Conservation (phyloP, 768 basidiomycete species). For the Kwoniella sp. region DNA sequence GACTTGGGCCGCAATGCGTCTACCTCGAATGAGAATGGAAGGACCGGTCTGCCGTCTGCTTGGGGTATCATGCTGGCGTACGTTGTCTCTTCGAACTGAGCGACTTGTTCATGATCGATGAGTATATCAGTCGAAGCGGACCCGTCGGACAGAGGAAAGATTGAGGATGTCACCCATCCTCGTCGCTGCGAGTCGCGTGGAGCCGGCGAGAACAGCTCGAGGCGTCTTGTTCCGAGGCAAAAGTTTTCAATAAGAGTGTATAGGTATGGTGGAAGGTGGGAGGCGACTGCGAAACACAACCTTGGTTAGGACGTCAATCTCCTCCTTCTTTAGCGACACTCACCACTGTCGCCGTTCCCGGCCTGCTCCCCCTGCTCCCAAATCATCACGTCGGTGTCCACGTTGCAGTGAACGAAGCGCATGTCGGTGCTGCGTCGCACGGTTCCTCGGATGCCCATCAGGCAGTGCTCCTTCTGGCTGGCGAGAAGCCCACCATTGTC, state of each 20-base stretch:
- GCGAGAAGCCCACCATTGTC: conserved; percentile 58
- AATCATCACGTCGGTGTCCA: conserved; percentile 57
- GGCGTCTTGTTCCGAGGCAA: conserved; percentile 83
- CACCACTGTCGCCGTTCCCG: conserved; percentile 51
- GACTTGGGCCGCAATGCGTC: conserved; percentile 81
- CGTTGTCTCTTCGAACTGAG: too few relatives aligned
- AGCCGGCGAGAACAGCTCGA: conserved; percentile 84
- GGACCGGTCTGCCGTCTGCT: conserved; percentile 16
- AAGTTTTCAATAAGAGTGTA: conserved; percentile 96
- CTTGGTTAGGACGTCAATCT: neutral
- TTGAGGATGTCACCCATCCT: conserved; percentile 63
- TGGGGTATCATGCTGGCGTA: conserved; percentile 13
- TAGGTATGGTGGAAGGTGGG: conserved; percentile 76
- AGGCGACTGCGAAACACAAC: neutral
- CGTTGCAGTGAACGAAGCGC: conserved; percentile 97
- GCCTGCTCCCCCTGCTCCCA: conserved; percentile 71
- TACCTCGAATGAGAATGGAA: conserved; percentile 57
- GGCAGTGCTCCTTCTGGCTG: conserved; percentile 87
- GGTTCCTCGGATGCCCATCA: conserved; percentile 96
- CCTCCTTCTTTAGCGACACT: conserved; percentile 4
- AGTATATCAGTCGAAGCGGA: too few relatives aligned
- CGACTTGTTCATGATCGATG: too few relatives aligned
- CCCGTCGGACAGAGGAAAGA: conserved; percentile 57
- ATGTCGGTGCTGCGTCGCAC: conserved; percentile 89
- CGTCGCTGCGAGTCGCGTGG: conserved; percentile 62